Evolutionary conservation across 768 basidiomycete genomes (phyloP), one percentile per base, ranked within the genome.

Genomic region (Coprinopsis sp.): DNA sequence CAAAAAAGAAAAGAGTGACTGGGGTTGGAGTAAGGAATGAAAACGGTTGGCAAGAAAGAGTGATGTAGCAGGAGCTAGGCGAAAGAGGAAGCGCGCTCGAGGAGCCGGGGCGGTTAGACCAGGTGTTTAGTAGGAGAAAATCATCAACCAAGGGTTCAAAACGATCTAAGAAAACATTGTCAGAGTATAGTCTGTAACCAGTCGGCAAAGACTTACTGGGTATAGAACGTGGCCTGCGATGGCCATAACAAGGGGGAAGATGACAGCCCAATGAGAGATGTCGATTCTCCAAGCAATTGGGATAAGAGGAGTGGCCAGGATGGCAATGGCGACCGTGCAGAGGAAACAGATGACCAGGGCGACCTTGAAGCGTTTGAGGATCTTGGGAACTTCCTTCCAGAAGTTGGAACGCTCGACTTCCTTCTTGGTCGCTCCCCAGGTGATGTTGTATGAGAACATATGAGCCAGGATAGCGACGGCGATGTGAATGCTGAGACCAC

Each of bases 331-430:
- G 7, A 65, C 72, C 50, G 84, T 69, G 10, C 70, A 51, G 14
- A 72, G 46, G 53, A 80, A 67, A 37, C 77, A 81, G 18, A 87
- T 46, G 16, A 76, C 47, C 51, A 89, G 72, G 33, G 78, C 76
- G 37, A 79, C 56, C 73, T 85, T 82, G 69, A 89, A 94, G 3
- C 90, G 83, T 52, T 81, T 80, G 58, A 84, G 68, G 59, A 94
- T 91, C 47, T 79, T 78, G 1, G 92, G 92, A 11, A 92, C 81
- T 63, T 95, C 91, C 46, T 86, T 78, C 78, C 87, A 92, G 72
- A 95, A 92, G 61, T 92, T 93, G 4, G 86, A 88, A 38, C 79
- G 74, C 64, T 92, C 84, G 31, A 93, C 88, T 64, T 89, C 87
- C 66, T 90, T 89, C 55, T 78, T 78, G 3, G 87, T 90, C 4